Conservation (phyloP, 495 filamentous ascomycete species). For the Pseudevernia furfuracea region DNA sequence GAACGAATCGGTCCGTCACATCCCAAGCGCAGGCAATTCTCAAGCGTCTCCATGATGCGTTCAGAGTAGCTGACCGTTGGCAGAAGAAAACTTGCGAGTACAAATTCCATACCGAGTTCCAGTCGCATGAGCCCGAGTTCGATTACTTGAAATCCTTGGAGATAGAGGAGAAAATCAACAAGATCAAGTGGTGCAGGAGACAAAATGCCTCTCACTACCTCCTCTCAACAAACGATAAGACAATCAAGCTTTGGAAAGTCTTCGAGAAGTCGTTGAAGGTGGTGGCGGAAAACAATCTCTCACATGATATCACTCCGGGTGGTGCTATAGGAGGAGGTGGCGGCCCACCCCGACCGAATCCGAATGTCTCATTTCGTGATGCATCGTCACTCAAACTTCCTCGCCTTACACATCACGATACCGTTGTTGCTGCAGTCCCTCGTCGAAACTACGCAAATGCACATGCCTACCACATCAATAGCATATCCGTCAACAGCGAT, state of each 20-base stretch:
- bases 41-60: slow-evolving; percentile 12
- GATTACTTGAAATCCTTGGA: slow-evolving; percentile 98
- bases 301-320: slow-evolving; percentile 81
- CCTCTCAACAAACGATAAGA: slow-evolving; percentile 98
- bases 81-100: slow-evolving; percentile 99
- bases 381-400: slow-evolving; percentile 84
- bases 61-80: slow-evolving; percentile 23
- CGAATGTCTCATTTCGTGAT: slow-evolving; percentile 67
- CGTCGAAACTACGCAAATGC: slow-evolving; percentile 95
- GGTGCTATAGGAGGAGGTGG: slow-evolving; percentile 67
- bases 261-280: slow-evolving; percentile 99
- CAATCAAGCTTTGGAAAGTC: slow-evolving; percentile 99
- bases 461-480: slow-evolving; percentile 99
- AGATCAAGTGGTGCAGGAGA: slow-evolving; percentile 98
- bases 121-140: slow-evolving; percentile 98
- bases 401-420: slow-evolving; percentile 94
- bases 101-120: slow-evolving; percentile 99
- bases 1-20: slow-evolving; percentile 78
- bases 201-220: slow-evolving; percentile 98
- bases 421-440: slow-evolving; percentile 93
- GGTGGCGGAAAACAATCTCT: slow-evolving; percentile 97
- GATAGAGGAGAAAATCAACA: slow-evolving; percentile 99
- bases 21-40: slow-evolving; percentile 3
- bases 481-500: slow-evolving; percentile 98
- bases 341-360: slow-evolving; percentile 57